A percentile compares a stretch with the other conserved stretches of the same genome.
Conservation (phyloP, 768 basidiomycete genomes). For the Lactarius tabidus region DNA sequence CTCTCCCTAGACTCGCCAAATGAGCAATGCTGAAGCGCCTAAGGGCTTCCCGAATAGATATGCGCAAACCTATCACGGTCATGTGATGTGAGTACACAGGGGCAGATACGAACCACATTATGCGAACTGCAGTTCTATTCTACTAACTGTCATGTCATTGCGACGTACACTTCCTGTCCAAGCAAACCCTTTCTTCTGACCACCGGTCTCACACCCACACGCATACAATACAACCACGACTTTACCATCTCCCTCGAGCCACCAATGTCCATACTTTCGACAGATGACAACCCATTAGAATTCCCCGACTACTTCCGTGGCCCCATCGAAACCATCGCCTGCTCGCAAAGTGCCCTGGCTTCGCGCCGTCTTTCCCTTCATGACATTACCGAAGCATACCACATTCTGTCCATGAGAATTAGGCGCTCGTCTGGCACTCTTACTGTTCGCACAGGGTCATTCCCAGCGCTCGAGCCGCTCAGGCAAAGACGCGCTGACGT, state of each 20-base stretch:
- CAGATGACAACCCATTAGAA: constrained; percentile 8
- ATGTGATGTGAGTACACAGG: constrained; percentile 11
- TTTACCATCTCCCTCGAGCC: not conserved
- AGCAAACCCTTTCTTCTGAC: not conserved
- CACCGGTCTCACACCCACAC: no score
- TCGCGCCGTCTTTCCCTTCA: constrained; percentile 13
- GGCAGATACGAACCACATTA: not conserved
- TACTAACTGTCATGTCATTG: constrained; percentile 1
- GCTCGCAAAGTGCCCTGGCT: constrained; percentile 1
- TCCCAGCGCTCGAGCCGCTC: constrained; percentile 11
- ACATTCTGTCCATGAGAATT: constrained; percentile 13
- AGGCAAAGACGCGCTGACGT: constrained; percentile 5
- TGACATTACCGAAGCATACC: constrained; percentile 20
- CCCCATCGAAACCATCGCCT: constrained; percentile 19
- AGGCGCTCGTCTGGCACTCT: constrained; percentile 2
- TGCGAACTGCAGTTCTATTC: constrained; percentile 1
- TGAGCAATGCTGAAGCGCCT: no score
- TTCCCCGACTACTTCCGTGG: constrained; percentile 11
- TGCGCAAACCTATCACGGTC: constrained; percentile 15
- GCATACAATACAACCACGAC: not conserved
- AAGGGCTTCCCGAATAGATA: no score
- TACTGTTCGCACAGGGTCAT: not conserved
- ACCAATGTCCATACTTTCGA: not conserved
- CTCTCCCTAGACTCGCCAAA: no score
- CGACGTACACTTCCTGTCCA: not conserved